Percentiles rank a stretch among this genome's conserved stretches.
Evolutionary conservation across 1,284 basidiomycete species (phyloP).

Genomic region (Trichosporon sp.): DNA sequence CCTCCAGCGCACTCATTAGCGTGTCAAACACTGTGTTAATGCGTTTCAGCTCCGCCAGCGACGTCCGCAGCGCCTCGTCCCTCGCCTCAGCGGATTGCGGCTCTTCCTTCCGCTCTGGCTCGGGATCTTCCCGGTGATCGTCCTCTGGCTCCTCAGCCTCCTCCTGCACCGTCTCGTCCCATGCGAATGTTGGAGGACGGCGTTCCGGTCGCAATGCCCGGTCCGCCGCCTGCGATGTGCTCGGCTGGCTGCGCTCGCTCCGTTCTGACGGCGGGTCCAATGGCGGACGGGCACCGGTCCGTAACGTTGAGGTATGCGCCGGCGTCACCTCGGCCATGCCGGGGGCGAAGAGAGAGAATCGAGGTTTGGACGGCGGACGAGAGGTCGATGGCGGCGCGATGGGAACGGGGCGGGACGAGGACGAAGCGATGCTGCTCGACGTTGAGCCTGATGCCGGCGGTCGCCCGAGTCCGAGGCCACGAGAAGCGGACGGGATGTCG

Average conservation of each 20-base stretch:
- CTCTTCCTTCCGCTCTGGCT: conserved; percentile 35
- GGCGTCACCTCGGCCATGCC: neutral
- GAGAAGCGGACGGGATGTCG: neutral
- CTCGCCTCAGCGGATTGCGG: conserved; percentile 35
- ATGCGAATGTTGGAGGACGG: neutral
- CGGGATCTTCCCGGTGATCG: neutral
- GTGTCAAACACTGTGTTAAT: conserved; percentile 55
- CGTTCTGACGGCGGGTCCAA: neutral
- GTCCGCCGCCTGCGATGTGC: no score
- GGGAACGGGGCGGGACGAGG: neutral
- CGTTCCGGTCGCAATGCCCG: neutral
- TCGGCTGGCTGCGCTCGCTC: neutral
- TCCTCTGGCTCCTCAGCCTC: neutral
- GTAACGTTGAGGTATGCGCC: neutral
- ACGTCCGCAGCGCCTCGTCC: conserved; percentile 41
- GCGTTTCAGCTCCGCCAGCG: conserved; percentile 50
- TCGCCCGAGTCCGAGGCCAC: neutral
- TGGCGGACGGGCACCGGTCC: neutral
- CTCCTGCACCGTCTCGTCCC: conserved; percentile 10
- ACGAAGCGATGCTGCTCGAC: neutral
- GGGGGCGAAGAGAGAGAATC: conserved; percentile 15
- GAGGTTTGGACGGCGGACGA: neutral
- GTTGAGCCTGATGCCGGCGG: neutral
- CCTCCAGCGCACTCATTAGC: conserved; percentile 48
- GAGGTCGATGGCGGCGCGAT: neutral